Conservation (phyloP, 257 asterid species). For the Fraxinus quadrangulata region DNA sequence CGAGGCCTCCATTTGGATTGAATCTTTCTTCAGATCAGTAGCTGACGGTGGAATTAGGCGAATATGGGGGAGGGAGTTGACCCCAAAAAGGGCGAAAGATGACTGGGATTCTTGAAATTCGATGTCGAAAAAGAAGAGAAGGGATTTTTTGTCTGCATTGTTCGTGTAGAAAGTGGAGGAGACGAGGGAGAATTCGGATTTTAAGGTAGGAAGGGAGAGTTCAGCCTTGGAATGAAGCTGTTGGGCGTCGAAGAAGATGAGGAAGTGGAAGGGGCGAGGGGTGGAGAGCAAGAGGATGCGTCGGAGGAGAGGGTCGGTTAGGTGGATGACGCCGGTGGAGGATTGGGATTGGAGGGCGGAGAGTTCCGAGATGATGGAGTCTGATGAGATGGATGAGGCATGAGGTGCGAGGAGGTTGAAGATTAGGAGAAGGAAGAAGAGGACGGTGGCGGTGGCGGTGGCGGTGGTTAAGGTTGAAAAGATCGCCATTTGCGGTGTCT, state of each 20-base stretch:
- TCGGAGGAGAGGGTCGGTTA: constrained; percentile 55
- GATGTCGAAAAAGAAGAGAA: constrained; percentile 62
- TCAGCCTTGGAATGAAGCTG: constrained; percentile 72
- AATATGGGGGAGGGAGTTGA: constrained; percentile 78
- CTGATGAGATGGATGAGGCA: constrained; percentile 34
- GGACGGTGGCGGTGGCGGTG: not conserved
- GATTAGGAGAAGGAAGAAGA: constrained; percentile 26
- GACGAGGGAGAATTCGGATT: constrained; percentile 59
- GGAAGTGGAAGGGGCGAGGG: constrained; percentile 70
- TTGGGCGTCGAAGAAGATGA: constrained; percentile 78
- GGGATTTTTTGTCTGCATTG: constrained; percentile 43
- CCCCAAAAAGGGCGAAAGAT: constrained; percentile 57
- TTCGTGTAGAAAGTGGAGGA: constrained; percentile 64
- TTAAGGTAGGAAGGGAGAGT: constrained; percentile 58
- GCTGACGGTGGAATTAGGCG: constrained; percentile 70
- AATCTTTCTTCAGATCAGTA: constrained; percentile 48
- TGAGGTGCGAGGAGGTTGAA: constrained; percentile 33
- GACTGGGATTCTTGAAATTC: constrained; percentile 76
- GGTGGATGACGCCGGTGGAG: constrained; percentile 61
- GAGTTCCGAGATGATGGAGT: constrained; percentile 47
- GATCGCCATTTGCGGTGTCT: constrained; percentile 48
- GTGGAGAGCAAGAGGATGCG: constrained; percentile 58
- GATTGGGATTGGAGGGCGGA: constrained; percentile 56
- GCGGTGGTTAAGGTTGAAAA: constrained; percentile 27
- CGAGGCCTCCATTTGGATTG: constrained; percentile 71